phyloP scores from a whole-genome alignment of 805 yeast genomes.

The Yarrowia sp. region DNA sequence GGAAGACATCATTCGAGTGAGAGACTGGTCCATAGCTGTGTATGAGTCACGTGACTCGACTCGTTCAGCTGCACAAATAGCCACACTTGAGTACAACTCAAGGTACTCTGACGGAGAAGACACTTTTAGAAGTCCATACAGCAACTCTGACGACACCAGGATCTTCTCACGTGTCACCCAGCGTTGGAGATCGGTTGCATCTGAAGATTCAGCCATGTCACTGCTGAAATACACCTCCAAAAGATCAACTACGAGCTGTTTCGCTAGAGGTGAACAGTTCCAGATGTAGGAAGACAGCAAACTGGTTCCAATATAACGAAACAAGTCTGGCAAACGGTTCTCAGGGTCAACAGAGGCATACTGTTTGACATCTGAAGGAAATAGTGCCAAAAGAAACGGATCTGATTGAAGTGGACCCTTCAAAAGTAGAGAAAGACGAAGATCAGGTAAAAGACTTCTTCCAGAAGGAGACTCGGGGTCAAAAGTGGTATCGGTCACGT shows the following conservation, averaged over 20 bases:
- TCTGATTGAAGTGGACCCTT: background rate
- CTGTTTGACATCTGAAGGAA: background rate
- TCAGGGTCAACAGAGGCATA: background rate
- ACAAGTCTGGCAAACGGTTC: background rate
- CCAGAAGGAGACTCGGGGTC: slow-evolving; percentile 18
- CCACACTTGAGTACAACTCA: background rate
- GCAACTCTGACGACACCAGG: background rate
- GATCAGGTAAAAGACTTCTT: background rate
- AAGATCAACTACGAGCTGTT: background rate
- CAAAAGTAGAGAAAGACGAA: slow-evolving; percentile 12
- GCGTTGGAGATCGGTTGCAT: background rate
- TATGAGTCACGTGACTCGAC: background rate
- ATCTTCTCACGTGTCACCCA: slow-evolving; percentile 19
- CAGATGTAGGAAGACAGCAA: slow-evolving; percentile 6
- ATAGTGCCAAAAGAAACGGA: slow-evolving; percentile 1
- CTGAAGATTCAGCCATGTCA: background rate
- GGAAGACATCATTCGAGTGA: background rate
- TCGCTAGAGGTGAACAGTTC: slow-evolving; percentile 23
- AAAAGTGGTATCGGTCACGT: background rate
- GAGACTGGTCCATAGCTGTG: background rate
- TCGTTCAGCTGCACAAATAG: slow-evolving; percentile 1
- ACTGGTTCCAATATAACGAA: background rate
- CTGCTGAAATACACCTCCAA: background rate
- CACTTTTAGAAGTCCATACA: background rate
- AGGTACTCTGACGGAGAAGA: slow-evolving; percentile 1